These are phyloP conservation scores for Trypanosoma boissoni DNA, from an alignment of 208 protist species.

Conservation along the genomic window DNA sequence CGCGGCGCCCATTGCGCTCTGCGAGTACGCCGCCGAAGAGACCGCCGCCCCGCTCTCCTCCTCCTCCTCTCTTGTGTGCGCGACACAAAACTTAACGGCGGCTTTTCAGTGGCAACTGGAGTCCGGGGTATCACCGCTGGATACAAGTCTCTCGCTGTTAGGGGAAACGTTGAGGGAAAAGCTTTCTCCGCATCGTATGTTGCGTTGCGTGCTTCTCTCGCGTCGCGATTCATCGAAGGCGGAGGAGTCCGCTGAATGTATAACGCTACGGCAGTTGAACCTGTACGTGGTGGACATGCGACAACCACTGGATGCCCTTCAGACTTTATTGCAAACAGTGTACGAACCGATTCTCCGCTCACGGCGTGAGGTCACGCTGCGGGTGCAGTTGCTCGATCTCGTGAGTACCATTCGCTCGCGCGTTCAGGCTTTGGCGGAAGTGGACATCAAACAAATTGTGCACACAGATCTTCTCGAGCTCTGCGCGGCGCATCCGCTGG, in stretches of 20 bases:
- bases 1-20: no score
- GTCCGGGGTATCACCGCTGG: not conserved
- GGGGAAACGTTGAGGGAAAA: not conserved
- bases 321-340: slow-evolving; percentile 52
- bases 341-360: slow-evolving; percentile 70
- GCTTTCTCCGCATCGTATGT: not conserved
- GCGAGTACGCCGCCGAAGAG: slow-evolving; percentile 10
- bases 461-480: slow-evolving; percentile 65
- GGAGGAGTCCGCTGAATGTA: not conserved
- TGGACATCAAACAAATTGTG: slow-evolving; percentile 71
- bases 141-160: not conserved
- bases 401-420: slow-evolving; percentile 60
- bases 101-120: slow-evolving; percentile 5
- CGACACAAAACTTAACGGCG: slow-evolving; percentile 7
- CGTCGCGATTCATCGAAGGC: not conserved
- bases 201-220: slow-evolving; percentile 18
- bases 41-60: no score
- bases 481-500: slow-evolving; percentile 56
- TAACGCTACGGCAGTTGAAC: slow-evolving; percentile 55
- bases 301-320: slow-evolving; percentile 56
- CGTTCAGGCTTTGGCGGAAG: slow-evolving; percentile 48
- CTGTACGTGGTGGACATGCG: slow-evolving; percentile 64
- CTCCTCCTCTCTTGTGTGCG: slow-evolving; percentile 1
- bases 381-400: slow-evolving; percentile 70
- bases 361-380: slow-evolving; percentile 43